Evolutionary conservation across 805 yeast genomes (phyloP).

Genomic region (Sungouiella blattae): DNA sequence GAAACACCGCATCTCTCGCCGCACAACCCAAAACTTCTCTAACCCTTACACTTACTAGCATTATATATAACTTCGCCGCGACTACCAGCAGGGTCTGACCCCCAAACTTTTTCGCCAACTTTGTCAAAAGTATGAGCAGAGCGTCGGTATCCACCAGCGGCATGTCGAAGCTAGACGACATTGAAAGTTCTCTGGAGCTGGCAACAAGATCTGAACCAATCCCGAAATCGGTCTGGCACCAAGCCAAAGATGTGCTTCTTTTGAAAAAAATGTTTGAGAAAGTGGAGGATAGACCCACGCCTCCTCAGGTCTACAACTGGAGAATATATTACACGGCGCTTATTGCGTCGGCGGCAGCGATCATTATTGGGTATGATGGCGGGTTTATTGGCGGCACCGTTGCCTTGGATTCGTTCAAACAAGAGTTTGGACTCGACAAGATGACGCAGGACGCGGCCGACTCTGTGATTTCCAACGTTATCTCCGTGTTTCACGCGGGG

Average conservation of each 20-base stretch:
- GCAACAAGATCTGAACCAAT: background rate
- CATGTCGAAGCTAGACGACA: background rate
- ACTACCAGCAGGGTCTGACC: no score
- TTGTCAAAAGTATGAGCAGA: no score
- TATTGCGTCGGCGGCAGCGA: conserved; percentile 37
- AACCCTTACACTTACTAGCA: no score
- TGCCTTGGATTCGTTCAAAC: conserved; percentile 27
- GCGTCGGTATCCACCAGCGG: no score
- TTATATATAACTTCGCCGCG: no score
- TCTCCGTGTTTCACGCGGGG: conserved; percentile 39
- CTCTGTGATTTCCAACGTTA: conserved; percentile 28
- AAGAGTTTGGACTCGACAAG: conserved; percentile 30
- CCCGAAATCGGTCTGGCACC: conserved; percentile 5
- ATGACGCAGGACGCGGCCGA: conserved; percentile 19
- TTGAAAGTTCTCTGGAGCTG: background rate
- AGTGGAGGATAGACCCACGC: conserved; percentile 38
- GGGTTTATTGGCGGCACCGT: conserved; percentile 42
- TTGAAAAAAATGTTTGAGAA: conserved; percentile 24
- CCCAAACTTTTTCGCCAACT: no score
- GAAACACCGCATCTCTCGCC: no score
- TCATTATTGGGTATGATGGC: conserved; percentile 40
- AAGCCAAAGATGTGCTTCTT: conserved; percentile 11
- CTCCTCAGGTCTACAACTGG: conserved; percentile 34
- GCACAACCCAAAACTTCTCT: no score
- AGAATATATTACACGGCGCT: conserved; percentile 33